Conservation (phyloP, 345 rosid genomes). For the Noccaea caerulescens region DNA sequence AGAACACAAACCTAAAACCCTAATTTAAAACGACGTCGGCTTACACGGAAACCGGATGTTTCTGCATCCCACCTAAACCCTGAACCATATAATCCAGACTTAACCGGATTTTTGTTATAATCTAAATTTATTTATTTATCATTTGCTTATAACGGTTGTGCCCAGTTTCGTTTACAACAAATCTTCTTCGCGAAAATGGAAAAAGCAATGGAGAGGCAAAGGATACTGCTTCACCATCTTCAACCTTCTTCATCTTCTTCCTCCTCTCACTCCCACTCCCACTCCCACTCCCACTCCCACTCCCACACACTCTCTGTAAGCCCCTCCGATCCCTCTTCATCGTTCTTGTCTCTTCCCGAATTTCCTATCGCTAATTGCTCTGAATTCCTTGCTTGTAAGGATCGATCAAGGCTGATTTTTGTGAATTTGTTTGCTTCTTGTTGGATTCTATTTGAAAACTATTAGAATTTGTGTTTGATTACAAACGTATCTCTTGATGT, state of each 20-base stretch:
- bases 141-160: neutral
- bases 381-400: neutral
- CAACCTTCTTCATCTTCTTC: constrained; percentile 50
- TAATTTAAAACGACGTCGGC: neutral
- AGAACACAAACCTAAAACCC: constrained; percentile 28
- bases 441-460: neutral
- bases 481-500: neutral
- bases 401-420: neutral
- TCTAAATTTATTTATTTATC: neutral
- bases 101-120: neutral
- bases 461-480: neutral
- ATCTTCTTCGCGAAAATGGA: constrained; percentile 51
- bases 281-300: constrained; percentile 48
- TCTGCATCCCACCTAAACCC: neutral
- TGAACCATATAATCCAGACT: neutral
- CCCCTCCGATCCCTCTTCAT: neutral
- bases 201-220: constrained; percentile 77
- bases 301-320: constrained; percentile 58
- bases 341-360: neutral
- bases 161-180: neutral
- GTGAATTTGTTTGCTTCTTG: neutral
- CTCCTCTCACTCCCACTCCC: constrained; percentile 31
- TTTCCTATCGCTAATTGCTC: constrained; percentile 6
- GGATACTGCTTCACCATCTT: constrained; percentile 75
- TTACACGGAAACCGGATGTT: neutral